These are phyloP conservation scores for Trichocomaceae sp. DNA, from an alignment of 2,329 filamentous ascomycete species.

Conservation along the genomic window DNA sequence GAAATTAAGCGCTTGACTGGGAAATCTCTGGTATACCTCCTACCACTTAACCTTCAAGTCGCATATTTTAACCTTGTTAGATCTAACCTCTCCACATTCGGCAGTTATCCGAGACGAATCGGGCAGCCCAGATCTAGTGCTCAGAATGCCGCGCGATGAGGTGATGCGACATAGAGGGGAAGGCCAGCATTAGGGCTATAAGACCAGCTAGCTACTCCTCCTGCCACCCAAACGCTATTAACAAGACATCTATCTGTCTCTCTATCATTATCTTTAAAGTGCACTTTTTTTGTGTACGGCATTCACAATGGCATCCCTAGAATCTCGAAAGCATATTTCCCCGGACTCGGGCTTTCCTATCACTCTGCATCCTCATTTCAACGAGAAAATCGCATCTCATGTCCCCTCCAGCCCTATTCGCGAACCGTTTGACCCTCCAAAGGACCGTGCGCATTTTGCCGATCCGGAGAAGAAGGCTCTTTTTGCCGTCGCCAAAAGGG, in stretches of 20 bases:
- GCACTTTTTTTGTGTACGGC: background rate
- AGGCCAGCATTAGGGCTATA: background rate
- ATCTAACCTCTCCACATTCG: background rate
- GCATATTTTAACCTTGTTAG: background rate
- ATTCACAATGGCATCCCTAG: constrained; percentile 33
- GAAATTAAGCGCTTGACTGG: background rate
- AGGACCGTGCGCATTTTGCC: constrained; percentile 25
- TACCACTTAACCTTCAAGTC: background rate
- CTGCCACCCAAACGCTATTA: background rate
- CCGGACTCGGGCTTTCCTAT: constrained; percentile 45
- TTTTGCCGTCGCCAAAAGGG: constrained; percentile 23
- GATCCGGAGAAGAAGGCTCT: constrained; percentile 39
- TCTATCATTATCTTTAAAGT: background rate
- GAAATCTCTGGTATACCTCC: too few species aligned
- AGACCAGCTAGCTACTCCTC: background rate
- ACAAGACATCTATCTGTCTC: background rate
- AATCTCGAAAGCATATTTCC: constrained; percentile 44
- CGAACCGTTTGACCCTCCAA: constrained; percentile 20
- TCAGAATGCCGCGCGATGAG: background rate
- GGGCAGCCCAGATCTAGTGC: background rate
- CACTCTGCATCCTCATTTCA: constrained; percentile 44
- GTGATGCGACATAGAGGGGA: background rate
- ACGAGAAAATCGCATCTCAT: constrained; percentile 40
- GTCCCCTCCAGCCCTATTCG: constrained; percentile 36
- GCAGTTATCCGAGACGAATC: background rate